Percentiles rank a stretch among this genome's conserved stretches.
These are phyloP conservation scores for Pythium volutum DNA, from an alignment of 352 stramenopile species.

Conservation along the genomic window DNA sequence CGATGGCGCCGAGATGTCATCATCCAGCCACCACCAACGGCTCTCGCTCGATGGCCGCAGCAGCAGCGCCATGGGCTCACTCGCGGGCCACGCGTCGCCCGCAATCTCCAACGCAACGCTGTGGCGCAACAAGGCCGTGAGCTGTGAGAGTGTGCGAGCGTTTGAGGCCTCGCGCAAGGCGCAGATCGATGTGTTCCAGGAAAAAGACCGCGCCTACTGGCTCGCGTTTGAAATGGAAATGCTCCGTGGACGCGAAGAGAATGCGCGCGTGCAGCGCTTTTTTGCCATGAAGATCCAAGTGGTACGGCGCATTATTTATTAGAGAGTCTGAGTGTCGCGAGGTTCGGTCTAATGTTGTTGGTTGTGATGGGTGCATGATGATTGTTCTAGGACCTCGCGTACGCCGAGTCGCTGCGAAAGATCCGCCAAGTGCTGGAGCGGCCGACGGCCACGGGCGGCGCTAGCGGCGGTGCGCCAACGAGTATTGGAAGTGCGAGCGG, in stretches of 20 bases:
- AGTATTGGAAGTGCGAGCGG: background rate
- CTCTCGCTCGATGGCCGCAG: slow-evolving; percentile 18
- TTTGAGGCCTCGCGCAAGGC: slow-evolving; percentile 64
- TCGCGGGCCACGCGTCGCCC: slow-evolving; percentile 8
- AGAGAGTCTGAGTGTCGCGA: too few relatives aligned
- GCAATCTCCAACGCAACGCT: slow-evolving; percentile 34
- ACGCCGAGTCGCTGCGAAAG: slow-evolving; percentile 64
- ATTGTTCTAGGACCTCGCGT: slow-evolving; percentile 49
- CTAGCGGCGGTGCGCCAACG: background rate
- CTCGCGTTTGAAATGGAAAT: slow-evolving; percentile 79
- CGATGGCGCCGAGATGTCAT: background rate
- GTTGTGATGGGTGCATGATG: background rate
- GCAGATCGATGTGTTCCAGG: slow-evolving; percentile 71
- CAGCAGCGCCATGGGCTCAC: background rate
- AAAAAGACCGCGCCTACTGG: slow-evolving; percentile 70
- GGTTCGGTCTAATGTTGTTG: background rate
- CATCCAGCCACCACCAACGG: background rate
- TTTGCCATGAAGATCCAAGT: slow-evolving; percentile 64
- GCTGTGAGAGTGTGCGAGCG: slow-evolving; percentile 53
- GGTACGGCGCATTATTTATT: slow-evolving; percentile 20
- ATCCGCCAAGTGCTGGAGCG: slow-evolving; percentile 57
- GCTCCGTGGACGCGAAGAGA: slow-evolving; percentile 56
- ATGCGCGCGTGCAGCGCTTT: slow-evolving; percentile 61
- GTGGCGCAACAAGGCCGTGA: slow-evolving; percentile 58
- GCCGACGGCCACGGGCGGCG: slow-evolving; percentile 11